A percentile compares a stretch with the other conserved stretches of the same genome.
phyloP scores from a whole-genome alignment of 2,329 filamentous ascomycete species.

The Salinomyces thailandicus region DNA sequence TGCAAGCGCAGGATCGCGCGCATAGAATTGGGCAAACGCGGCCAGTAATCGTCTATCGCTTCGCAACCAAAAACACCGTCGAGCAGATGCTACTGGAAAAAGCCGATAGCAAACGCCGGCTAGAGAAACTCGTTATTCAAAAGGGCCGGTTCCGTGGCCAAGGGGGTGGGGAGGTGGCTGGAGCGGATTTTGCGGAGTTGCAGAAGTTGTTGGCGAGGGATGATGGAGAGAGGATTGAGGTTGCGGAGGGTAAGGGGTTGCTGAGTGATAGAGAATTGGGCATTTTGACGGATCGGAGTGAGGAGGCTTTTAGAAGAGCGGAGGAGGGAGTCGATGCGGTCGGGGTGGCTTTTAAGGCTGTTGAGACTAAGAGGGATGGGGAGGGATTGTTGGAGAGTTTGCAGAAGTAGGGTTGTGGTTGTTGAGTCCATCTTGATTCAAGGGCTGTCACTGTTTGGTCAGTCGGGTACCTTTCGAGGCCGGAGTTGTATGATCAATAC shows the following conservation, averaged over 20 bases:
- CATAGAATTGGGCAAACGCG: conserved; percentile 89
- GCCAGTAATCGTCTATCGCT: conserved; percentile 85
- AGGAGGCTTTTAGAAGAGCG: conserved; percentile 58
- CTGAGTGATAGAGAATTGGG: conserved; percentile 67
- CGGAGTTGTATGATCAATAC: too few species aligned
- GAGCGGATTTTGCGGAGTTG: conserved; percentile 39
- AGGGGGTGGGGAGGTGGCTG: conserved; percentile 41
- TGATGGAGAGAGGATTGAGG: conserved; percentile 56
- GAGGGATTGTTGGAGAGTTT: conserved; percentile 39
- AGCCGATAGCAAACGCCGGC: conserved; percentile 79
- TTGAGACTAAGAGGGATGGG: conserved; percentile 61
- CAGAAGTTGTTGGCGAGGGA: conserved; percentile 43
- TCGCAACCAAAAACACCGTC: conserved; percentile 86
- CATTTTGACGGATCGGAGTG: conserved; percentile 65
- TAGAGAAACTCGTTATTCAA: conserved; percentile 92
- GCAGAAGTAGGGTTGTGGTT: conserved; percentile 23
- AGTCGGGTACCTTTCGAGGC: too few species aligned
- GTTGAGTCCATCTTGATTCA: too few species aligned
- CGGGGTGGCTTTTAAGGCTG: conserved; percentile 42
- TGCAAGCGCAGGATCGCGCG: conserved; percentile 90
- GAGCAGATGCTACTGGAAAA: conserved; percentile 79
- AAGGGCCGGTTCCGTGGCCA: conserved; percentile 72
- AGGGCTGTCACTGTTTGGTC: too few species aligned
- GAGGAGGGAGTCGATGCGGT: conserved; percentile 68
- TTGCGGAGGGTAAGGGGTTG: conserved; percentile 50